phyloP scores from a whole-genome alignment of 2,329 filamentous ascomycete genomes.

The Diaporthe ilicicola region DNA sequence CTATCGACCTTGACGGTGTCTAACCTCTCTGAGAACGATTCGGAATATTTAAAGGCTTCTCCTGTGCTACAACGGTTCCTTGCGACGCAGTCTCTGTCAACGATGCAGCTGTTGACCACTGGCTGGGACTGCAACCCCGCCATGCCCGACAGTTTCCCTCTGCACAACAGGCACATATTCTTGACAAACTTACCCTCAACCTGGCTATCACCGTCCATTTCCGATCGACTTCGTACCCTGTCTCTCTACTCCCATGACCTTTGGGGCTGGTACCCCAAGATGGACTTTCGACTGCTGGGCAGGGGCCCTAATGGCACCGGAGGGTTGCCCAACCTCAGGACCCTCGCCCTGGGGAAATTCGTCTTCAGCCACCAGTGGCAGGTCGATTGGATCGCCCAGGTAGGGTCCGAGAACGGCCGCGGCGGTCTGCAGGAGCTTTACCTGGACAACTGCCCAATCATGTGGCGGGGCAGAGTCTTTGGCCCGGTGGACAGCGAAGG shows the following conservation, averaged over 20 bases:
- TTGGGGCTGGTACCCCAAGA: slow-evolving; percentile 51
- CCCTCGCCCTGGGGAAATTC: slow-evolving; percentile 50
- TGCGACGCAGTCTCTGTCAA: neutral
- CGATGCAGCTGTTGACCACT: slow-evolving; percentile 9
- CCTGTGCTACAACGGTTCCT: neutral
- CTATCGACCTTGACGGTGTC: slow-evolving; percentile 20
- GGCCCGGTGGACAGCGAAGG: slow-evolving; percentile 7
- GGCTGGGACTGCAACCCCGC: neutral
- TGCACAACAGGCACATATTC: slow-evolving; percentile 35
- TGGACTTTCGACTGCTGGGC: slow-evolving; percentile 43
- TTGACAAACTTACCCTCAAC: slow-evolving; percentile 33
- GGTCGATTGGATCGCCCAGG: slow-evolving; percentile 53
- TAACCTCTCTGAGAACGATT: slow-evolving; percentile 18
- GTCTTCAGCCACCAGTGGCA: slow-evolving; percentile 55
- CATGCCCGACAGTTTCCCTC: neutral
- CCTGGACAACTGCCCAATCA: slow-evolving; percentile 53
- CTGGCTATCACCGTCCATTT: slow-evolving; percentile 37
- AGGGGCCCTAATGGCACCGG: neutral
- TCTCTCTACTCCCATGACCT: slow-evolving; percentile 48
- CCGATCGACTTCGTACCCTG: slow-evolving; percentile 44
- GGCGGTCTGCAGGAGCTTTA: slow-evolving; percentile 50
- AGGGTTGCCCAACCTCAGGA: slow-evolving; percentile 49
- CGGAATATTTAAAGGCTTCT: neutral
- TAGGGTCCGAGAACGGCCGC: slow-evolving; percentile 39
- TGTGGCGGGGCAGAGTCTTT: slow-evolving; percentile 29